Evolutionary conservation across 2,329 filamentous ascomycete species (phyloP), one percentile per base, ranked within the genome.

Genomic region (Hypoxylon sp.): DNA sequence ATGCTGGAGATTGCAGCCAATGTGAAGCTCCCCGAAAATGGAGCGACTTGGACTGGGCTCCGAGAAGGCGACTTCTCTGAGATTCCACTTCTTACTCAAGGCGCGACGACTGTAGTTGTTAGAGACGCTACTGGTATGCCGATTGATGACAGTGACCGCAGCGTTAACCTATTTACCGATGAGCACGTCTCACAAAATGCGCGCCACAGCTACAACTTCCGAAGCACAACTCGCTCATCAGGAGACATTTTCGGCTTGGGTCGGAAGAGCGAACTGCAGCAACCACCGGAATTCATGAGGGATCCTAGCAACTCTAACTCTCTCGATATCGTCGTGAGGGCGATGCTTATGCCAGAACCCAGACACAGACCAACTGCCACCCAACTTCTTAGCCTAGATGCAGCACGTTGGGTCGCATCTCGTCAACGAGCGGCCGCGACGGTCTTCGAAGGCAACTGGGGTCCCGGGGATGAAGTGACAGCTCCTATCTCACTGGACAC

Each of bases 391-490:
- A 82, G 87, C 49, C 87, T 90, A 1, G 89, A 90, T 52, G 93
- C 93, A 23, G 86, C 97, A 57, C 87, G 86, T 67, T 99, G 96
- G 92, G 91, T 97, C 32, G 87, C 90, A 60, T 82, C 84, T 55
- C 90, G 94, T 68, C 90, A 94, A 60, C 90, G 91, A 60, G 93
- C 94, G 10, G 93, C 94, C 48, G 96, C 96, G n/a, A 98, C 94
- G 0, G 90, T 99, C 58, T 99, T 92, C 74, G 96, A 99, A 81
- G 96, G 96, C 69, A 96, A 93, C 78, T 99, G 94, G 92, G 96
- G 96, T 3, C 95, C 95, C 32, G 90, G 83, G n/a, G 84, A 87
- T 57, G 79, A 84, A 53, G 76, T 82, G 32, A 73, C 79, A 4
- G 78, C 80, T 19, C 79, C 79, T 5, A 78, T 73, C 19, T 78